Evolutionary conservation across 768 basidiomycete species (phyloP), one percentile per base, ranked within the genome.

Genomic region (Suillus hirtellus): DNA sequence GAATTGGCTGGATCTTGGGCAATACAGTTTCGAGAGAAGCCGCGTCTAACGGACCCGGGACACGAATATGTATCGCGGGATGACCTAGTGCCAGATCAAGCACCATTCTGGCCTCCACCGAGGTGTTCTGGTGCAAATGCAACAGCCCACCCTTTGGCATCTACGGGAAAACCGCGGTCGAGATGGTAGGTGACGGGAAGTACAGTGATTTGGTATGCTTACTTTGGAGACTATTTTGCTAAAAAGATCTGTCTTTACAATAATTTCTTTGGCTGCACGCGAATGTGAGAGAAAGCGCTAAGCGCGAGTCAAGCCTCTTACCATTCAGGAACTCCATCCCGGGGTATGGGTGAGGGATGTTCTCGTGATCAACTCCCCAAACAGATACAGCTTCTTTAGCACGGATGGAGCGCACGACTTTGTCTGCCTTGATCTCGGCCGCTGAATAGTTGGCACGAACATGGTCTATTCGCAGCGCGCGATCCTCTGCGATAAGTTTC

Each of bases 291-390:
- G 12, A n/a, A 50, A 35, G 31, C 24, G 53, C 31, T 5, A 60
- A 24, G 17, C 24, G 10, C 1, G 59, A 24, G 11, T 53, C 4
- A 7, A 7, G 46, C 43, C 21, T 55, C 69, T 43, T 66, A 86
- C 88, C 88, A 56, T 87, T 89, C 66, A 90, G 71, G 67, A 90
- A 92, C 65, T 84, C 88, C 88, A 89, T 90, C 38, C 90, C 90
- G 46, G 89, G 89, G 65, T 89, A 90, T 1, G 84, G 78, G 65
- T 89, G 84, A 21, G 81, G 82, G 43, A 85, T 75, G 11, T 78
- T 79, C 19, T 81, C 76, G 65, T 82, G 75, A n/a, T 86, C 81
- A 58, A 73, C 73, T 43, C 71, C 77, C 89, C 89, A 90, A n/a
- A 90, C 73, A 2, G 80, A 78, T 31, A 72, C 68, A 0, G 81